These are phyloP conservation scores for Pterocarpus santalinus DNA, from an alignment of 306 rosid species.

Conservation along the genomic window DNA sequence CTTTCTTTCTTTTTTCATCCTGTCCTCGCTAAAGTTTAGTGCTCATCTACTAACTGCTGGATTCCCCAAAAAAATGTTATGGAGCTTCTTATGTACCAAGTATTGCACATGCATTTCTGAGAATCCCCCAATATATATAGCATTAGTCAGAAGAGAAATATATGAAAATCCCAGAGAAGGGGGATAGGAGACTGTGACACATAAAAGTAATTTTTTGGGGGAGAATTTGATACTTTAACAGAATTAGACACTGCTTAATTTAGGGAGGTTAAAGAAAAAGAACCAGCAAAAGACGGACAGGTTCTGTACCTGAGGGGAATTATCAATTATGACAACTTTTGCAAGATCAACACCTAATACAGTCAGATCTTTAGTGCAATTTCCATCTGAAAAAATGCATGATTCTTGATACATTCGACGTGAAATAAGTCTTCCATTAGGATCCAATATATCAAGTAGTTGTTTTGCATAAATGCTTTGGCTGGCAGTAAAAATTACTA, in stretches of 20 bases:
- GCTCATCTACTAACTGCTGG: slow-evolving; percentile 9
- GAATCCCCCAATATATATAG: neutral
- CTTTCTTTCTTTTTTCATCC: neutral
- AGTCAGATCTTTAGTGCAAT: slow-evolving; percentile 93
- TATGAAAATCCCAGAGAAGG: neutral
- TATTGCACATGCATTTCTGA: slow-evolving; percentile 11
- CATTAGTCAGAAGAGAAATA: neutral
- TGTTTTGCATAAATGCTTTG: slow-evolving; percentile 95
- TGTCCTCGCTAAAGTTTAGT: neutral
- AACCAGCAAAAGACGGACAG: slow-evolving; percentile 35
- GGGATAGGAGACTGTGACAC: neutral
- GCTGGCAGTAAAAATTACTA: slow-evolving; percentile 95
- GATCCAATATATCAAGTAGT: slow-evolving; percentile 92
- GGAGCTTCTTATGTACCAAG: slow-evolving; percentile 8
- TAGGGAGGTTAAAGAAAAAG: slow-evolving; percentile 11
- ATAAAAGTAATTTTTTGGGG: slow-evolving; percentile 2
- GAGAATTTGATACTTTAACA: slow-evolving; percentile 24
- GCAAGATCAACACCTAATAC: slow-evolving; percentile 90
- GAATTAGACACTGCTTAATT: slow-evolving; percentile 24
- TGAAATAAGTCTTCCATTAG: slow-evolving; percentile 80
- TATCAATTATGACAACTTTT: slow-evolving; percentile 90
- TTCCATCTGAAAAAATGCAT: slow-evolving; percentile 89
- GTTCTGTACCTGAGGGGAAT: slow-evolving; percentile 90
- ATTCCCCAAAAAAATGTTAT: slow-evolving; percentile 9
- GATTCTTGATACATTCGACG: slow-evolving; percentile 89